A percentile compares a stretch with the other conserved stretches of the same genome.
Conservation (phyloP, 306 rosid species). For the Dalbergia cultrata region DNA sequence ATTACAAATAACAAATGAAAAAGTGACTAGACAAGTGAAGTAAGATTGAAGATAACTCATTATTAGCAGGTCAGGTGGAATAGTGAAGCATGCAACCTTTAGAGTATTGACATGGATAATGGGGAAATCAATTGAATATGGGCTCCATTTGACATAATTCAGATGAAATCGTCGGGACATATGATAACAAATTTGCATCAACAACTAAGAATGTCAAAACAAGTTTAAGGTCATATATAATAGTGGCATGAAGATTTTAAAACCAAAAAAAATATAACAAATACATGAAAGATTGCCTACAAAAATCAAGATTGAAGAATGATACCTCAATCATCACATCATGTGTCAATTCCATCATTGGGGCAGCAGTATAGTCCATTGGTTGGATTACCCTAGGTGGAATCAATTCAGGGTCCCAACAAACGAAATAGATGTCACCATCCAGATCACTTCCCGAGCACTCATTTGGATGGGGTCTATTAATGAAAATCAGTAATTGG, state of each 20-base stretch:
- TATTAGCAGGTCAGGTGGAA: not conserved
- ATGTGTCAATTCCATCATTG: slow-evolving; percentile 50
- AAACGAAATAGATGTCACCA: slow-evolving; percentile 80
- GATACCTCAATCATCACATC: slow-evolving; percentile 77
- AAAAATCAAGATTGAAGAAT: slow-evolving; percentile 5
- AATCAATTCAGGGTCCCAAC: slow-evolving; percentile 79
- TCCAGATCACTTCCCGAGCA: slow-evolving; percentile 93
- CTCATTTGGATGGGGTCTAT: slow-evolving; percentile 91
- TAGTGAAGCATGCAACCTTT: not conserved
- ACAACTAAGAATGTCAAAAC: slow-evolving; percentile 11
- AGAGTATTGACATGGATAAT: not conserved
- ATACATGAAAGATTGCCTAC: not conserved
- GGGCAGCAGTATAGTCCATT: slow-evolving; percentile 76
- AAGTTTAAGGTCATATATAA: slow-evolving; percentile 10
- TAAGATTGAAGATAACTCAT: no score
- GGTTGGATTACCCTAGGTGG: slow-evolving; percentile 53
- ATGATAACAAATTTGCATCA: not conserved
- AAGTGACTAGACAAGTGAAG: no score
- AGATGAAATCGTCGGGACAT: not conserved
- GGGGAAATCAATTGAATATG: not conserved
- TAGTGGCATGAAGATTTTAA: slow-evolving; percentile 2
- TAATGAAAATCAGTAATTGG: slow-evolving; percentile 22
- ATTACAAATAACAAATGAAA: no score
- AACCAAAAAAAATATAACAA: slow-evolving; percentile 1
- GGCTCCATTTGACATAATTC: not conserved